phyloP scores from a whole-genome alignment of 2,329 filamentous ascomycete species.

The Didymosphaeria variabile region DNA sequence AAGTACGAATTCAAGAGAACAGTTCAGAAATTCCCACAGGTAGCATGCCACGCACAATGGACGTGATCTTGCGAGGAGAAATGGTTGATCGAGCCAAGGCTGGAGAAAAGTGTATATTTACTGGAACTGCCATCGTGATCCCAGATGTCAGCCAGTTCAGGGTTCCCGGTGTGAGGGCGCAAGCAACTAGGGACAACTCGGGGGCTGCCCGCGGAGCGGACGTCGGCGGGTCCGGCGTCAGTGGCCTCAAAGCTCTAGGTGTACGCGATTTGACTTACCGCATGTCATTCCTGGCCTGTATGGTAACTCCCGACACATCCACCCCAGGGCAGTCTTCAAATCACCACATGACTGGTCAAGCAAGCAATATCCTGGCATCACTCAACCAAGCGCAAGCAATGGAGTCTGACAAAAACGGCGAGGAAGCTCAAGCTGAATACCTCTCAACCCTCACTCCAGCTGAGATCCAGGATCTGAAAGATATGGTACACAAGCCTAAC shows the following conservation, averaged over 20 bases:
- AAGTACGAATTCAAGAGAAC: conserved; percentile 97
- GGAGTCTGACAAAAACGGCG: conserved; percentile 74
- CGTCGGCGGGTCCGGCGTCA: conserved; percentile 83
- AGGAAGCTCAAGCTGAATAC: conserved; percentile 87
- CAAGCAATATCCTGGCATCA: conserved; percentile 84
- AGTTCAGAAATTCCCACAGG: conserved; percentile 97
- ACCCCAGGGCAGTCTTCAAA: conserved; percentile 78
- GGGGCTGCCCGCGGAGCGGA: conserved; percentile 78
- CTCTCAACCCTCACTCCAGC: conserved; percentile 83
- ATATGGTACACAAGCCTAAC: conserved; percentile 94
- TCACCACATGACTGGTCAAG: conserved; percentile 74
- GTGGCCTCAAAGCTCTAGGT: conserved; percentile 88
- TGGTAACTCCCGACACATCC: conserved; percentile 89
- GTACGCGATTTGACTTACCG: conserved; percentile 95
- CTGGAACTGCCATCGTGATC: conserved; percentile 93
- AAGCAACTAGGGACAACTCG: conserved; percentile 83
- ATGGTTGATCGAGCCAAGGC: conserved; percentile 98
- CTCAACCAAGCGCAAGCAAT: conserved; percentile 76
- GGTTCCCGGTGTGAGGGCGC: conserved; percentile 83
- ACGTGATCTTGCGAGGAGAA: conserved; percentile 93
- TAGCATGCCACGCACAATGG: conserved; percentile 98
- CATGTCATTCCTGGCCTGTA: conserved; percentile 95
- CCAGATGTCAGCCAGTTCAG: conserved; percentile 96
- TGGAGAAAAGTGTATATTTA: conserved; percentile 98
- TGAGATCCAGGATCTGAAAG: conserved; percentile 90